Conservation (phyloP, 1,284 basidiomycete species). For the Fereydounia khargensis region DNA sequence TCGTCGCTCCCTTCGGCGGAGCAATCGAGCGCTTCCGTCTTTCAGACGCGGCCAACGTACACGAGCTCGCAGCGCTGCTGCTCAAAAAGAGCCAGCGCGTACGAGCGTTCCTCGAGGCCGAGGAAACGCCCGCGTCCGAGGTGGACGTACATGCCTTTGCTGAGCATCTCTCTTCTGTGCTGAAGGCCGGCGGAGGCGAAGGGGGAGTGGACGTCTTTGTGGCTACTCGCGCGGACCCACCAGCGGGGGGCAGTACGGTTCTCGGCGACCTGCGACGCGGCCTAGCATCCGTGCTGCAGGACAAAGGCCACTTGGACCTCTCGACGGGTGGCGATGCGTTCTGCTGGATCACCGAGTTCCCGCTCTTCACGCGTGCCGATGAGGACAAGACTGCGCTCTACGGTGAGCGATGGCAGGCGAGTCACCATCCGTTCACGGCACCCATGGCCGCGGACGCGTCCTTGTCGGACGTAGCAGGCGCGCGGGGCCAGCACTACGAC, state of each 20-base stretch:
- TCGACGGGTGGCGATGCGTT: slow-evolving; percentile 78
- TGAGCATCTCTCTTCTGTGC: slow-evolving; percentile 9
- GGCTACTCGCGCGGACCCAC: slow-evolving; percentile 17
- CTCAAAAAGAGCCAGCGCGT: slow-evolving; percentile 37
- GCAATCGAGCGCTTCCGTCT: slow-evolving; percentile 41
- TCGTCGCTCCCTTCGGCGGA: slow-evolving; percentile 18
- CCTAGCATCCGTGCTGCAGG: slow-evolving; percentile 67
- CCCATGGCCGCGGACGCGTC: slow-evolving; percentile 85
- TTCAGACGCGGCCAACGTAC: slow-evolving; percentile 12
- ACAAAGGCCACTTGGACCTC: slow-evolving; percentile 61
- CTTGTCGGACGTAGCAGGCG: slow-evolving; percentile 47
- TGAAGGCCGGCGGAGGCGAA: slow-evolving; percentile 61
- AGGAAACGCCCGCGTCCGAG: slow-evolving; percentile 18
- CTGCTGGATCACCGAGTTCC: slow-evolving; percentile 93
- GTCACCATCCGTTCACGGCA: slow-evolving; percentile 93
- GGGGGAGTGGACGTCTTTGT: slow-evolving; percentile 36
- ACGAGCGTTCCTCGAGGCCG: slow-evolving; percentile 7
- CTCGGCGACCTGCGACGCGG: slow-evolving; percentile 72
- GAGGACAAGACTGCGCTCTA: slow-evolving; percentile 81
- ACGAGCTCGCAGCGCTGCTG: slow-evolving; percentile 36
- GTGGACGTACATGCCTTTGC: slow-evolving; percentile 24
- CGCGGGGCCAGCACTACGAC: slow-evolving; percentile 93
- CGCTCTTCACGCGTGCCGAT: slow-evolving; percentile 84
- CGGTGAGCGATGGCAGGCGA: slow-evolving; percentile 80
- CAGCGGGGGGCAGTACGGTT: slow-evolving; percentile 77